These are phyloP conservation scores for Pelagomonas calceolata DNA, from an alignment of 108 stramenopile genomes.

Conservation along the genomic window DNA sequence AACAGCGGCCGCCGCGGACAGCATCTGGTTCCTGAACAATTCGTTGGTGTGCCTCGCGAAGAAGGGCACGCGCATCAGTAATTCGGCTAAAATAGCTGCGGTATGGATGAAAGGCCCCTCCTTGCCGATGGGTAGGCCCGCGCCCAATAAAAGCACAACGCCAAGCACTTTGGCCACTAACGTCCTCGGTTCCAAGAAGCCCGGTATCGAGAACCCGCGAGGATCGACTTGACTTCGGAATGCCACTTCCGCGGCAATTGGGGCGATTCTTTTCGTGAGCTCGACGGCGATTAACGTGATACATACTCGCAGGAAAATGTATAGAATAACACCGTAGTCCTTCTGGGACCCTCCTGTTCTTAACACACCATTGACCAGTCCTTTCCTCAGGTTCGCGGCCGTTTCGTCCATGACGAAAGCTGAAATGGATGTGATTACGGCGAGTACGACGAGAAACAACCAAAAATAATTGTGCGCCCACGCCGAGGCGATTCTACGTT, in stretches of 20 bases:
- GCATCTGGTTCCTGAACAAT: conserved; percentile 20
- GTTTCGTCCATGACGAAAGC: too few species aligned
- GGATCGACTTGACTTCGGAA: conserved; percentile 4
- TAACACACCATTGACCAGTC: too few species aligned
- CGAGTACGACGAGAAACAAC: too few species aligned
- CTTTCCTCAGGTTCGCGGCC: too few species aligned
- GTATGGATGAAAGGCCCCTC: conserved; percentile 73
- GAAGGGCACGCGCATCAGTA: conserved; percentile 13
- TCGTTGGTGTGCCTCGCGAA: conserved; percentile 13
- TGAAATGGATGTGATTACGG: too few species aligned
- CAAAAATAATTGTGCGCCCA: too few species aligned
- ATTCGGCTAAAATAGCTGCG: conserved; percentile 2
- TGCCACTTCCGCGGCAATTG: conserved; percentile 4
- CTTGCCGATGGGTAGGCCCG: conserved; percentile 55
- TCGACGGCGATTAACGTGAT: not conserved
- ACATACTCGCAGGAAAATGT: not conserved
- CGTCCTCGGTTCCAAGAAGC: conserved; percentile 9
- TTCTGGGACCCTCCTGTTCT: too few species aligned
- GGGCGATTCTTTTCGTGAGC: conserved; percentile 4
- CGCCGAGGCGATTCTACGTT: too few species aligned
- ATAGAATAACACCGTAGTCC: too few species aligned
- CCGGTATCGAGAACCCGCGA: conserved; percentile 11
- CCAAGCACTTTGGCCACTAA: conserved; percentile 21
- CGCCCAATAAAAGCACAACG: conserved; percentile 25
- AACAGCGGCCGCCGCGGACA: conserved; percentile 34